Conservation (phyloP, 306 rosid genomes). For the Echinosophora koreensis region DNA sequence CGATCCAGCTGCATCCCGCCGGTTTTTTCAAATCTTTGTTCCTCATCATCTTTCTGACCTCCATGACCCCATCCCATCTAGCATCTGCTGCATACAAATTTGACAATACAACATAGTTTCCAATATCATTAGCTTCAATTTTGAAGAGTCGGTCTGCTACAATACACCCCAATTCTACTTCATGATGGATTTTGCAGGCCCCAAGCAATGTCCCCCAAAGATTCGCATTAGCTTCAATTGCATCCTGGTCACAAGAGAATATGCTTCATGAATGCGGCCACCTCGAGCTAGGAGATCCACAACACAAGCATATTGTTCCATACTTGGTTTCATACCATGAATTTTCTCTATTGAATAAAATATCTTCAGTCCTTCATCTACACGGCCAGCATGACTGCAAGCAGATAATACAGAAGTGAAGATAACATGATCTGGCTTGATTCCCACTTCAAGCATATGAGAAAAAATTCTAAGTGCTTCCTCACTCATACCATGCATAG, state of each 20-base stretch:
- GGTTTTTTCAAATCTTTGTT: constrained; percentile 76
- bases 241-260: constrained; percentile 69
- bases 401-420: constrained; percentile 80
- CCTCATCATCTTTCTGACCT: constrained; percentile 74
- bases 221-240: constrained; percentile 72
- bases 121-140: constrained; percentile 68
- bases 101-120: constrained; percentile 84
- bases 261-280: constrained; percentile 73
- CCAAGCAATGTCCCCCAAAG: constrained; percentile 86
- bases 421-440: constrained; percentile 76
- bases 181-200: constrained; percentile 80
- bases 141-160: constrained; percentile 71
- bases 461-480: constrained; percentile 73
- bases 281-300: constrained; percentile 90
- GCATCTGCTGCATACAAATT: constrained; percentile 84
- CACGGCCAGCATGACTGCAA: constrained; percentile 86
- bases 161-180: constrained; percentile 74
- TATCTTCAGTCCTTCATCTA: constrained; percentile 78
- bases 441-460: constrained; percentile 68
- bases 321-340: constrained; percentile 75
- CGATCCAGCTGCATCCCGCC: constrained; percentile 96
- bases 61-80: constrained; percentile 82
- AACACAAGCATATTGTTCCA: constrained; percentile 84
- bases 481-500: constrained; percentile 87
- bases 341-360: constrained; percentile 73